Conservation (phyloP, 1,284 basidiomycete species). For the Rhodotorula mucilaginosa region DNA sequence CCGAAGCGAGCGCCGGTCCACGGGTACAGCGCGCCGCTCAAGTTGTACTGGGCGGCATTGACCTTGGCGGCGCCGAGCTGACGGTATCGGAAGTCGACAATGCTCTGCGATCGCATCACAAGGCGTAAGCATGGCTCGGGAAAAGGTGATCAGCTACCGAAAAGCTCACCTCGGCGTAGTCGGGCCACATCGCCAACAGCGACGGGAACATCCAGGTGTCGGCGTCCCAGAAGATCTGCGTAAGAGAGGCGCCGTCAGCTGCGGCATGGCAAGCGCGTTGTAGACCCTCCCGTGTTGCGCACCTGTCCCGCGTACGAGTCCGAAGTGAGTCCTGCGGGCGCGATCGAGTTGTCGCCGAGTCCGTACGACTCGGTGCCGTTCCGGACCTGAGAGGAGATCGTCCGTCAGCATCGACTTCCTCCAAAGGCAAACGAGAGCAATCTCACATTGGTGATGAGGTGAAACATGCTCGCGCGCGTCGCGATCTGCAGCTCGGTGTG, state of each 20-base stretch:
- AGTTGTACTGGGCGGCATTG: slow-evolving; percentile 31
- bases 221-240: slow-evolving; percentile 42
- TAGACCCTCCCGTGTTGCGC: not conserved
- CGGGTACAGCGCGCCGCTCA: slow-evolving; percentile 42
- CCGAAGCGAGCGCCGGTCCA: slow-evolving; percentile 42
- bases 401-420: not conserved
- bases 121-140: not conserved
- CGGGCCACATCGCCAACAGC: slow-evolving; percentile 39
- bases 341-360: slow-evolving; percentile 44
- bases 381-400: slow-evolving; percentile 10
- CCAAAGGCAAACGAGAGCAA: no score
- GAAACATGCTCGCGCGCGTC: slow-evolving; percentile 41
- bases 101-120: not conserved
- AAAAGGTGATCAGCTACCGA: not conserved
- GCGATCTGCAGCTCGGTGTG: slow-evolving; percentile 38
- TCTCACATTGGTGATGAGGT: slow-evolving; percentile 39
- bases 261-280: not conserved
- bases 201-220: slow-evolving; percentile 43
- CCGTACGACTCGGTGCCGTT: slow-evolving; percentile 39
- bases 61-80: slow-evolving; percentile 36
- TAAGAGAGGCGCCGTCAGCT: no score
- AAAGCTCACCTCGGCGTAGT: slow-evolving; percentile 32
- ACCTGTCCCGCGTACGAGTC: slow-evolving; percentile 38
- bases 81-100: slow-evolving; percentile 42
- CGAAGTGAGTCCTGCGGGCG: slow-evolving; percentile 43